Evolutionary conservation across 768 basidiomycete genomes (phyloP).

Genomic region (Macrolepiota fuliginosa): DNA sequence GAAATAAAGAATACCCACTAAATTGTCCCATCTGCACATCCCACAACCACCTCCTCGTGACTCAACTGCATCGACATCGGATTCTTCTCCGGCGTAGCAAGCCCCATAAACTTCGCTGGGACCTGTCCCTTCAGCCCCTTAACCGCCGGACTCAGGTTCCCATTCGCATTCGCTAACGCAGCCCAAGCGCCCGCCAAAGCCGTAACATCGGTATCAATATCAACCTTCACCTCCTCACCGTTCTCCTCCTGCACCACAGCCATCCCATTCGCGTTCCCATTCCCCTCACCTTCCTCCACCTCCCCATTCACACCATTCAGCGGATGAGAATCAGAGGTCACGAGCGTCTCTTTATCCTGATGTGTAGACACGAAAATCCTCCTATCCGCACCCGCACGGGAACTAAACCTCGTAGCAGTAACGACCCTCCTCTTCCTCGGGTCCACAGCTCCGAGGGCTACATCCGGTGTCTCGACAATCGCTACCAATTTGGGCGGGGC

Average conservation of each 20-base stretch:
- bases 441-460: slow-evolving; percentile 88
- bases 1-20: slow-evolving; percentile 64
- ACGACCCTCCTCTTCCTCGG: slow-evolving; percentile 80
- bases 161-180: slow-evolving; percentile 43
- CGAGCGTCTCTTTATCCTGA: slow-evolving; percentile 45
- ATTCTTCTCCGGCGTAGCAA: slow-evolving; percentile 89
- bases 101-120: slow-evolving; percentile 69
- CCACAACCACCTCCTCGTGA: slow-evolving; percentile 88
- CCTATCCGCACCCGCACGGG: slow-evolving; percentile 76
- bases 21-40: slow-evolving; percentile 88
- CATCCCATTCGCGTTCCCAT: neutral
- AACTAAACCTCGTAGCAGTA: slow-evolving; percentile 86
- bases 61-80: slow-evolving; percentile 94
- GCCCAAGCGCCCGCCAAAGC: slow-evolving; percentile 75
- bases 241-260: slow-evolving; percentile 16
- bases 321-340: slow-evolving; percentile 8
- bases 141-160: slow-evolving; percentile 31
- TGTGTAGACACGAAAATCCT: slow-evolving; percentile 86
- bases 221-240: slow-evolving; percentile 38
- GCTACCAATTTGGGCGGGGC: slow-evolving; percentile 84
- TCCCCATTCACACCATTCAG: slow-evolving; percentile 18
- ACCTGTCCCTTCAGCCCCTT: slow-evolving; percentile 62
- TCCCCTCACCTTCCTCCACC: slow-evolving; percentile 21
- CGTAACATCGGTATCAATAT: slow-evolving; percentile 65
- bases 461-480: slow-evolving; percentile 83